Evolutionary conservation across 2,329 filamentous ascomycete species (phyloP).

Genomic region (Ophiostoma quercus): DNA sequence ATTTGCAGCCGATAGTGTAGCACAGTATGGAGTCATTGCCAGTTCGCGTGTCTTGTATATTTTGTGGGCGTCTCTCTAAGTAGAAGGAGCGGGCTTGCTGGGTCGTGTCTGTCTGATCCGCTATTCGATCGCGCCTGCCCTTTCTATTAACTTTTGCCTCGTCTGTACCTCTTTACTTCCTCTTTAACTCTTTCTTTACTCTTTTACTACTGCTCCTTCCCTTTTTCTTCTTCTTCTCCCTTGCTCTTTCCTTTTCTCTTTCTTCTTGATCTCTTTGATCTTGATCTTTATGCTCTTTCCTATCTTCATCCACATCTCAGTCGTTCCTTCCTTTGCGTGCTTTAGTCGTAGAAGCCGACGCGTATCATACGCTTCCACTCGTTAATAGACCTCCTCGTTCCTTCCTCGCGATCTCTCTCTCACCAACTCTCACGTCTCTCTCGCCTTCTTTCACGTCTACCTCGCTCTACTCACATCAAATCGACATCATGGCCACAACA

Average conservation of each 20-base stretch:
- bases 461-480: background rate
- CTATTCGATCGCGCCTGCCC: conserved; percentile 19
- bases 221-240: conserved; percentile 11
- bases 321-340: conserved; percentile 21
- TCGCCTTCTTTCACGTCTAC: background rate
- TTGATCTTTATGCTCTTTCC: background rate
- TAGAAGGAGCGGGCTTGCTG: conserved; percentile 5
- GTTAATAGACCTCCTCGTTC: conserved; percentile 7
- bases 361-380: conserved; percentile 23
- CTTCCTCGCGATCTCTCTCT: too few relatives aligned
- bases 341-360: conserved; percentile 16
- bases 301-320: conserved; percentile 15
- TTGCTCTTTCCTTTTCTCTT: conserved; percentile 5
- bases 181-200: background rate
- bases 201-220: background rate
- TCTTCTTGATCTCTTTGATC: conserved; percentile 6
- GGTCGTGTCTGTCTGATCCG: conserved; percentile 24
- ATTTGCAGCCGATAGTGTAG: background rate
- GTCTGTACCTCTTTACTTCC: background rate
- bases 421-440: background rate
- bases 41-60: conserved; percentile 27
- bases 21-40: conserved; percentile 13
- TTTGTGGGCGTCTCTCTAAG: conserved; percentile 24
- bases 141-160: conserved; percentile 18
- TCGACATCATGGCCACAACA: conserved; percentile 24